Base-by-base conservation (phyloP, 495 filamentous ascomycete genomes). In the Chaetomium fimeti region DNA sequence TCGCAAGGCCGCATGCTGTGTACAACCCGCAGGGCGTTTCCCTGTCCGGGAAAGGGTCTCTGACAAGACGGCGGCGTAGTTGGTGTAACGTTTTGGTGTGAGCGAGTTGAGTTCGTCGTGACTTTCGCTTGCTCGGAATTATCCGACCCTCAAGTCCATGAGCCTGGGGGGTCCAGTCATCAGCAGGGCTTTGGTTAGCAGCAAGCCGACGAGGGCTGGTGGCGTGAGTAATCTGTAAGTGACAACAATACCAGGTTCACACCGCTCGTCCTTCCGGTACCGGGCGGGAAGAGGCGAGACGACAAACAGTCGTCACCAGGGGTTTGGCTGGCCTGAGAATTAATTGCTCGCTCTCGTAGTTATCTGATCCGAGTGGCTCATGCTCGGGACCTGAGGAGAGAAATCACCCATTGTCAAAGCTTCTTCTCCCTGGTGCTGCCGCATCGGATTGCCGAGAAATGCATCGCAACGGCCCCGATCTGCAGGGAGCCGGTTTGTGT, bases 211-310 rank as follows among this genome's bases (percentile, higher is more conserved):
- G 15, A 43, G 16, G 5, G 40, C 2, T 18, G 9, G 2, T 6
- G 15, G 8, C 32, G 8, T 36, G 32, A 9, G 32, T 11, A 36
- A 36, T 9, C 32, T n/a, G 18, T 13, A 43, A 18, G 5, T 43
- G 40, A 43, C 40, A 43, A 43, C 40, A 43, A 43, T 43, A 43
- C 40, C 40, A 43, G 40, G 40, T 43, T 63, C 28, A 61, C 0
- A n/a, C 18, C 54, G 29, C 9, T 57, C 32, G 16, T 32, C 11
- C n/a, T 58, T 16, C 53, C 57, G 65, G 65, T 70, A 68, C 65
- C 68, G 68, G 53, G 53, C 68, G 70, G 70, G 68, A 70, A 70
- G 62, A 72, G 68, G 70, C 69, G 69, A 72, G 57, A 49, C 32
- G 32, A 36, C 13, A n/a, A 58, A 15, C 49, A 58, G 22, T 40